Base-by-base conservation (phyloP, 306 rosid species). In the Prunus dulcis region DNA sequence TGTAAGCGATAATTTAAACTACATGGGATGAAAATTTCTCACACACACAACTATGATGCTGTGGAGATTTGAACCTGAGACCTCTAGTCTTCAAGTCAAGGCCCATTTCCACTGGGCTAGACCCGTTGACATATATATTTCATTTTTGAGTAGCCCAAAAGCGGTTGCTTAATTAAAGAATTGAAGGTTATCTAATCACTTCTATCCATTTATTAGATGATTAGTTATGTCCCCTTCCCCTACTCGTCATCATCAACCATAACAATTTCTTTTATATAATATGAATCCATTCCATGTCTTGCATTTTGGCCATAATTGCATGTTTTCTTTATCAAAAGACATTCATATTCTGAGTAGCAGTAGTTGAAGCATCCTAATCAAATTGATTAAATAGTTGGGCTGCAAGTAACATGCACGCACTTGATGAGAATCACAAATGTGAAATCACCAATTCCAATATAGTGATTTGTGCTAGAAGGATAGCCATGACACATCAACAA, bases 401-500 rank as follows among this genome's bases (percentile, higher is more conserved):
- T 7, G 23, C 52, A 47, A 47, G 52, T 47, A 12, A 47, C 1
- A 47, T 47, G 15, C 52, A 47, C 12, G 17, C 52, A 47, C 17
- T 47, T 10, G 4, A 12, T 12, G 15, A 11, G 43, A 38, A 47
- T 12, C 14, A 47, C 52, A 47, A 11, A 47, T 13, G 15, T 10
- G 52, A 47, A 47, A 38, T 38, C 43, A 7, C 43, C 43, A 7
- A 38, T 38, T 7, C 9, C 43, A 38, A 38, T 38, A 38, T 0
- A 7, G 43, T 38, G 43, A 7, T 7, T 38, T 38, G 43, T 38
- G 2, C 43, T 38, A 52, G 57, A 52, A 52, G n/a, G 69, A 76
- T 81, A 65, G 60, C 69, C 50, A 81, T 65, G 70, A 76, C 78
- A 45, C 78, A 34, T 65, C 65, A 81, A 69, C 69, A 81, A 65